Evolutionary conservation across 495 filamentous ascomycete genomes (phyloP), one percentile per base, ranked within the genome.

Genomic region (Penicilliopsis zonata): DNA sequence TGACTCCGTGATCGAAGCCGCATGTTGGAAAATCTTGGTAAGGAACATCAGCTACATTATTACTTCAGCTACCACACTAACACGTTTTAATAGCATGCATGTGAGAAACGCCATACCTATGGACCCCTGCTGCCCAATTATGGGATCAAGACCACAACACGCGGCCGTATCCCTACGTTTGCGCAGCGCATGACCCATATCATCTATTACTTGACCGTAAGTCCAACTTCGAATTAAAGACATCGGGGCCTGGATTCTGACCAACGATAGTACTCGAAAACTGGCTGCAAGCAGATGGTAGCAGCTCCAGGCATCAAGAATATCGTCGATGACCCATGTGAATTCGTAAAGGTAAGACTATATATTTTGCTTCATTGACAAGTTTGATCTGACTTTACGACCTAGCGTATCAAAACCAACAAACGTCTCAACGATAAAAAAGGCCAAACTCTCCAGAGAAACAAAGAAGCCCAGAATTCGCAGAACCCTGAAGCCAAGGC

Each of bases 251-350:
- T 6, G 13, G 10, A 12, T 16, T 19, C 18, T 12, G 13, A 4
- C 13, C 26, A 29, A 30, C 29, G 18, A 28, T 17, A 13, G 7
- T 29, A 22, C 16, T 28, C 22, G 13, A 61, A 63, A 34, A 56
- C 57, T 0, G 50, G 61, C 9, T 57, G 54, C 43, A 60, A 61
- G 39, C 59, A 63, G 26, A 24, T 62, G 8, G 29, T 62, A 10
- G 56, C 53, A 22, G 32, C 53, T 0, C 16, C 35, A 3, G 62
- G 53, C 28, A 28, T 52, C 14, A 21, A 47, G 21, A 12, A 17
- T 0, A 42, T 64, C 14, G 41, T 59, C n/a, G 50, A 61, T 10
- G 55, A 64, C 19, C 60, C 60, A 7, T 8, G 31, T 1, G 38
- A 21, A 2, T 36, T 43, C 5, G 9, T 31, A 8, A 47, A 46